These are phyloP conservation scores for Nadsonia fulvescens DNA, from an alignment of 805 yeast species.

Conservation along the genomic window DNA sequence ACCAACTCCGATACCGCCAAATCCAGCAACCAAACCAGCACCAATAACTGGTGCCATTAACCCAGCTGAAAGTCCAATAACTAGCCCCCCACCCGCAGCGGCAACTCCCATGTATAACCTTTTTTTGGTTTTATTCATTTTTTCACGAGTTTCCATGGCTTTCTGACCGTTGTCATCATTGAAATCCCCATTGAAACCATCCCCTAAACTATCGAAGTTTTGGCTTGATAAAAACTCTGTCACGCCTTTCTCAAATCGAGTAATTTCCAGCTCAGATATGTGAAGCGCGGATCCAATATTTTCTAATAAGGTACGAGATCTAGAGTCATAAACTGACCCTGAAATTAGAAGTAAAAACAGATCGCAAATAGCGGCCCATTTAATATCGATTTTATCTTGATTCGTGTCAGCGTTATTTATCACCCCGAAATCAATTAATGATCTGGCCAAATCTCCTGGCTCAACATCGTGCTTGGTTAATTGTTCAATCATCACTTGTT, in stretches of 20 bases:
- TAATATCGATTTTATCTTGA: slow-evolving; percentile 46
- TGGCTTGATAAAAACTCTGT: slow-evolving; percentile 83
- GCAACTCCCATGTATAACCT: slow-evolving; percentile 85
- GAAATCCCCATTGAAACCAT: too few species aligned
- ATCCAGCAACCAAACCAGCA: slow-evolving; percentile 94
- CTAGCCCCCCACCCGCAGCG: slow-evolving; percentile 87
- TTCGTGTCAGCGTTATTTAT: slow-evolving; percentile 31
- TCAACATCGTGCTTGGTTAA: slow-evolving; percentile 71
- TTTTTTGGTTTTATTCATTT: slow-evolving; percentile 41
- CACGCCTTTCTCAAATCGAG: slow-evolving; percentile 77
- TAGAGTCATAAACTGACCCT: slow-evolving; percentile 74
- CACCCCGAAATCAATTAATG: slow-evolving; percentile 33
- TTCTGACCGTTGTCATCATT: slow-evolving; percentile 69
- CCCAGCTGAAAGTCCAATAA: slow-evolving; percentile 90
- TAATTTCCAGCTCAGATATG: slow-evolving; percentile 47
- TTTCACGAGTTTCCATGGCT: slow-evolving; percentile 52
- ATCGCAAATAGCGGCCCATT: slow-evolving; percentile 92
- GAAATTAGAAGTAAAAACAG: slow-evolving; percentile 61
- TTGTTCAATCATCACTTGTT: slow-evolving; percentile 72
- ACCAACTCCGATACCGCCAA: slow-evolving; percentile 81
- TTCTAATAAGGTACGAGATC: slow-evolving; percentile 68
- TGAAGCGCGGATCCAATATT: slow-evolving; percentile 46
- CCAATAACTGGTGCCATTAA: slow-evolving; percentile 94
- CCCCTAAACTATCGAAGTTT: too few species aligned
- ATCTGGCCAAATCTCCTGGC: slow-evolving; percentile 48